Conservation (phyloP, 2,329 filamentous ascomycete species). For the Apiospora koreana region DNA sequence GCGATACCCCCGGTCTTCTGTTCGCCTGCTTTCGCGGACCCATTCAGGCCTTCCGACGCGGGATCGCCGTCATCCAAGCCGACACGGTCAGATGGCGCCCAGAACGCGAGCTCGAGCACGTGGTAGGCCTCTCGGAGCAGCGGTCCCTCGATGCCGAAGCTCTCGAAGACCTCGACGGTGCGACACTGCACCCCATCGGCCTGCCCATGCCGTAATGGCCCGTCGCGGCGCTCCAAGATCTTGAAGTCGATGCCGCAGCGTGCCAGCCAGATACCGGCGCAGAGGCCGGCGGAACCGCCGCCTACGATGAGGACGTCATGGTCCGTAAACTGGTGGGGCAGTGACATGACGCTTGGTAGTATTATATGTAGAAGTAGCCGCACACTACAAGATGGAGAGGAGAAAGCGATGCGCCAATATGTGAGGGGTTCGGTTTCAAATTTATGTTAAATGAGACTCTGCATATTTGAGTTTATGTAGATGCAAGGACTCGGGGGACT, state of each 20-base stretch:
- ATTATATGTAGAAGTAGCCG: background rate
- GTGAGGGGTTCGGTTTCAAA: background rate
- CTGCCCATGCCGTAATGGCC: slow-evolving; percentile 58
- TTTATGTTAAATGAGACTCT: background rate
- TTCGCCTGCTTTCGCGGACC: background rate
- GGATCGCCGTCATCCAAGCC: slow-evolving; percentile 17
- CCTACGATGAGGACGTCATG: slow-evolving; percentile 61
- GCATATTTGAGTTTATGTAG: background rate
- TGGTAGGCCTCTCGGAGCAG: slow-evolving; percentile 59
- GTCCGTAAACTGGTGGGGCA: background rate
- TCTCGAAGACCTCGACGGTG: slow-evolving; percentile 64
- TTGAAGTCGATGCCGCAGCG: slow-evolving; percentile 56
- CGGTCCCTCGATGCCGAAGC: slow-evolving; percentile 54
- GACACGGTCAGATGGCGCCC: slow-evolving; percentile 36
- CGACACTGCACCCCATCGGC: slow-evolving; percentile 65
- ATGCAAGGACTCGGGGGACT: background rate
- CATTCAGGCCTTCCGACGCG: slow-evolving; percentile 19
- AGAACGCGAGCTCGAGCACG: slow-evolving; percentile 59
- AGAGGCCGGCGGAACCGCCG: slow-evolving; percentile 62
- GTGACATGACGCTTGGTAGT: background rate
- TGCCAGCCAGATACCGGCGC: slow-evolving; percentile 61
- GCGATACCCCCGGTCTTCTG: slow-evolving; percentile 36
- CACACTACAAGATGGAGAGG: background rate
- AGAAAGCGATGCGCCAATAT: background rate
- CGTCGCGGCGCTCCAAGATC: slow-evolving; percentile 57